Percentiles rank a stretch among this genome's conserved stretches.
These are phyloP conservation scores for Mycena alexandri DNA, from an alignment of 768 basidiomycete genomes.

Conservation along the genomic window DNA sequence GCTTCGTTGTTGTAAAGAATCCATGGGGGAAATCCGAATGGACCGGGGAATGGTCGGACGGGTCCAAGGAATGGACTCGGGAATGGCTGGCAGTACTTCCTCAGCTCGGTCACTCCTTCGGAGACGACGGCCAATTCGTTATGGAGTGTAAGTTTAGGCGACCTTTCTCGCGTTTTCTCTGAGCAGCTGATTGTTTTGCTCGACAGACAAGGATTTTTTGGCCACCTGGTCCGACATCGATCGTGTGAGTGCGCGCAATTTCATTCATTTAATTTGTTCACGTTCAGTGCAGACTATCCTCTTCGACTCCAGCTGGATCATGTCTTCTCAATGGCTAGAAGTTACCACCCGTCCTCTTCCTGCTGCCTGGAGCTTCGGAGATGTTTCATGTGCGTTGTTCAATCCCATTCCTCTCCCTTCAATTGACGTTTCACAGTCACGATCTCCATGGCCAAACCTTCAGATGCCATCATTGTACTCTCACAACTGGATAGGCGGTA, in stretches of 20 bases:
- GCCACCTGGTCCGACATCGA: constrained; percentile 61
- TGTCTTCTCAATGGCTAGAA: constrained; percentile 66
- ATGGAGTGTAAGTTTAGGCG: constrained; percentile 60
- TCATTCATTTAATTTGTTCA: background rate
- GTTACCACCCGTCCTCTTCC: constrained; percentile 49
- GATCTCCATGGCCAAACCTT: constrained; percentile 52
- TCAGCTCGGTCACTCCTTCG: constrained; percentile 60
- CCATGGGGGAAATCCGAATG: constrained; percentile 67
- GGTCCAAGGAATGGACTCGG: constrained; percentile 67
- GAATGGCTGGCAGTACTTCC: constrained; percentile 63
- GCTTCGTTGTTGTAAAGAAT: constrained; percentile 65
- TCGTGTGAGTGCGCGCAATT: constrained; percentile 37
- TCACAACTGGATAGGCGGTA: constrained; percentile 60
- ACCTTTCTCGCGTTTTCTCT: background rate
- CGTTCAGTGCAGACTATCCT: constrained; percentile 49
- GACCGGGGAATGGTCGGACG: constrained; percentile 68
- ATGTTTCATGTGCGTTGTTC: constrained; percentile 57
- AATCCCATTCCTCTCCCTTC: background rate
- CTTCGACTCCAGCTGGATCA: constrained; percentile 64
- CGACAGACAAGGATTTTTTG: constrained; percentile 61
- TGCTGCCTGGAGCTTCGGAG: constrained; percentile 59
- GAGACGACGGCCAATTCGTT: constrained; percentile 66
- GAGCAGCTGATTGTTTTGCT: background rate
- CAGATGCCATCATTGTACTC: constrained; percentile 60
- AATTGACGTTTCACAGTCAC: constrained; percentile 52